Conservation (phyloP, 345 rosid species). For the Excoecaria cochinchinensis region DNA sequence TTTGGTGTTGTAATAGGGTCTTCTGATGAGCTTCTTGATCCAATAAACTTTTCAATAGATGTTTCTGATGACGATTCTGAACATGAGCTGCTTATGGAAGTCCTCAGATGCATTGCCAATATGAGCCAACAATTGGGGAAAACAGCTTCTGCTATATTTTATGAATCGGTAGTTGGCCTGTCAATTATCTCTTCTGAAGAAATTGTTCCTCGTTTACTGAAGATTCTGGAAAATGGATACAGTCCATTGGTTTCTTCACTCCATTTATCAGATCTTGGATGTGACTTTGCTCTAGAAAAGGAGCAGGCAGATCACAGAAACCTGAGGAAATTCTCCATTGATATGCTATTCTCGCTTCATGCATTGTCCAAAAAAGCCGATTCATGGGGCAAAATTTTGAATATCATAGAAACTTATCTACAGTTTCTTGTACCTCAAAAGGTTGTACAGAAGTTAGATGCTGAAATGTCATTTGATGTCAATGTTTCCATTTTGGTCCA, state of each 20-base stretch:
- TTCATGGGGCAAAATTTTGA: conserved; percentile 72
- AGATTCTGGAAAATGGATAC: conserved; percentile 80
- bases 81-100: conserved; percentile 59
- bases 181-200: conserved; percentile 67
- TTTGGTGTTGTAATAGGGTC: conserved; percentile 40
- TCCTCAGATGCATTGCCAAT: conserved; percentile 55
- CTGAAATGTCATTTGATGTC: conserved; percentile 44
- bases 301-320: conserved; percentile 62
- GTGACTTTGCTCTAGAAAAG: conserved; percentile 67
- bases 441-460: conserved; percentile 41
- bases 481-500: conserved; percentile 57
- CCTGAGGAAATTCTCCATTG: conserved; percentile 71
- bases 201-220: conserved; percentile 63
- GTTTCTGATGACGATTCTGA: conserved; percentile 43
- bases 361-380: conserved; percentile 58
- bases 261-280: conserved; percentile 45
- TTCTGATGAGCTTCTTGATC: conserved; percentile 47
- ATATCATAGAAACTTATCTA: conserved; percentile 59
- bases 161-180: conserved; percentile 63
- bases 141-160: conserved; percentile 68
- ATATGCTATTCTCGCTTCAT: conserved; percentile 68
- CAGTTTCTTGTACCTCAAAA: conserved; percentile 77
- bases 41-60: conserved; percentile 41
- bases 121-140: conserved; percentile 80
- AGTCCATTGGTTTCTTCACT: conserved; percentile 42